Conservation (phyloP, 805 yeast genomes). For the Debaryomyces prosopidis region DNA sequence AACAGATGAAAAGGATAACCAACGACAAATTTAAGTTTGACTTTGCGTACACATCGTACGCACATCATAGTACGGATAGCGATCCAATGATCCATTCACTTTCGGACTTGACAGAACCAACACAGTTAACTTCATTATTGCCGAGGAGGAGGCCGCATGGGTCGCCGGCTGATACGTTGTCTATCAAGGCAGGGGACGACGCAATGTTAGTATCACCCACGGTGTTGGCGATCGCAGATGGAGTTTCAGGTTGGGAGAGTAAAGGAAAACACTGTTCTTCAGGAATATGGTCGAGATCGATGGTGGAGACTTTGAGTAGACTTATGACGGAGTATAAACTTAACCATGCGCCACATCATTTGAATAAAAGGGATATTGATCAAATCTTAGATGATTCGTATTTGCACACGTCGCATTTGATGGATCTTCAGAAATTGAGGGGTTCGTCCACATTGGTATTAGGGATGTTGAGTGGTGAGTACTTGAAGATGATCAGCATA, state of each 20-base stretch:
- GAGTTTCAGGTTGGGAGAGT: slow-evolving; percentile 57
- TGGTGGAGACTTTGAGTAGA: slow-evolving; percentile 51
- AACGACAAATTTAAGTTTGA: slow-evolving; percentile 44
- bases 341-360: slow-evolving; percentile 35
- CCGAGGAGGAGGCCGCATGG: slow-evolving; percentile 55
- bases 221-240: slow-evolving; percentile 56
- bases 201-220: slow-evolving; percentile 57
- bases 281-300: slow-evolving; percentile 54
- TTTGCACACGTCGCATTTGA: slow-evolving; percentile 48
- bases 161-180: slow-evolving; percentile 51
- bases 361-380: slow-evolving; percentile 42
- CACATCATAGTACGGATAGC: slow-evolving; percentile 43
- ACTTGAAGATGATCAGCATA: slow-evolving; percentile 47
- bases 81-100: slow-evolving; percentile 47
- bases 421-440: slow-evolving; percentile 47
- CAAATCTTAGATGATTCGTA: slow-evolving; percentile 48
- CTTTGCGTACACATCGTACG: slow-evolving; percentile 46
- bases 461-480: slow-evolving; percentile 49
- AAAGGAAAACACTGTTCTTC: slow-evolving; percentile 42
- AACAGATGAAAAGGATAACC: slow-evolving; percentile 36
- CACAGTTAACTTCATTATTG: slow-evolving; percentile 43
- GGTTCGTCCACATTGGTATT: slow-evolving; percentile 53
- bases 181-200: slow-evolving; percentile 57
- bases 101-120: slow-evolving; percentile 51
- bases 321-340: slow-evolving; percentile 46